Evolutionary conservation across 495 filamentous ascomycete species (phyloP), one percentile per base, ranked within the genome.

Genomic region (Staphylotrichum longicolle): DNA sequence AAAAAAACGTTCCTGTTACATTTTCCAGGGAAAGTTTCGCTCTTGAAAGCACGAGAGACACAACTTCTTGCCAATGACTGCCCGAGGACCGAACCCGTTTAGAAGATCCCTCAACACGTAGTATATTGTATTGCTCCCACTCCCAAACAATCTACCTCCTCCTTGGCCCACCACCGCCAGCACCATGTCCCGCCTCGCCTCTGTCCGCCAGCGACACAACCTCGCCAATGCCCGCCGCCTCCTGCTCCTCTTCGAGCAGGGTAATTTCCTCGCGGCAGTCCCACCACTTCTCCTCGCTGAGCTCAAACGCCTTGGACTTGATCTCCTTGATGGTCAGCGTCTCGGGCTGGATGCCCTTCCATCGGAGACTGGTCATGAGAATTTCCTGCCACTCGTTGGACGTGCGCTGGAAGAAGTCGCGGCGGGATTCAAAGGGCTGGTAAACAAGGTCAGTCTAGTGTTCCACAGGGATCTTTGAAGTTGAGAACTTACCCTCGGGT

Each of bases 231-330:
- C 94, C 94, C 34, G 93, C 91, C 44, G 89, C 92, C 75, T 96
- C 92, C 74, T 97, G 93, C 75, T 96, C 93, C 75, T 97, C 93
- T 75, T 98, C 94, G 64, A 97, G 78, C 7, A 86, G 89, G 60
- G 86, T 88, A 63, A 98, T 89, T 76, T 98, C 94, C 74, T 98
- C 94, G 66, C 94, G 81, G 71, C 90, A 93, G 78, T 96, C 94
- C 94, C 94, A 98, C 94, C 94, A 98, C 70, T 93, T 96, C 72
- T 91, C 90, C 76, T 98, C 94, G 46, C 91, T 91, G 59, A 87
- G 79, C 64, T 89, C 85, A 70, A 97, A 98, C 3, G 93, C 94
- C 52, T 83, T 85, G 63, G 92, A 89, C 68, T 93, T 90, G 61
- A 97, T 81, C 77, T 97, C 94, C 78, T 98, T 98, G 64, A 96